Conservation (phyloP, 306 rosid species). For the Gillenia trifoliata region DNA sequence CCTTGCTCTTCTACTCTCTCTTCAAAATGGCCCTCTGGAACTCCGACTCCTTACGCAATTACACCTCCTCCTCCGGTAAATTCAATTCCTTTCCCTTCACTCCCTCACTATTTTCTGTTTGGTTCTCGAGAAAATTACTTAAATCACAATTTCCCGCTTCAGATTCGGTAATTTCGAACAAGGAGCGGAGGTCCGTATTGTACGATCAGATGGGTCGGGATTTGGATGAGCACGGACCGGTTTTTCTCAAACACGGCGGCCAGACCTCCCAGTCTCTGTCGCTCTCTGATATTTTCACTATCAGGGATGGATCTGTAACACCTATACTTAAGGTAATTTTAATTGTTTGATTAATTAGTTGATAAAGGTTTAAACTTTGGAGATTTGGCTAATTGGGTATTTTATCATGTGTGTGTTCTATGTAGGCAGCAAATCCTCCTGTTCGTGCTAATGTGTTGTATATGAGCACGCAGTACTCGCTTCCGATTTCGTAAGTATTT, state of each 20-base stretch:
- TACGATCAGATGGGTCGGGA: constrained; percentile 78
- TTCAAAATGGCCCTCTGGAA: constrained; percentile 54
- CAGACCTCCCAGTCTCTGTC: constrained; percentile 90
- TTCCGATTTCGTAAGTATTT: constrained; percentile 60
- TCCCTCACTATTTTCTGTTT: neutral
- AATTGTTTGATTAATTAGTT: neutral
- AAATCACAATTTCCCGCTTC: constrained; percentile 8
- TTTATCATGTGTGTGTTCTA: neutral
- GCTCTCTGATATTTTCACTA: constrained; percentile 71
- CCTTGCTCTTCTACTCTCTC: constrained; percentile 50
- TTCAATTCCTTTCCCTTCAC: neutral
- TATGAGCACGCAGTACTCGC: constrained; percentile 61
- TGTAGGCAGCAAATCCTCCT: constrained; percentile 87
- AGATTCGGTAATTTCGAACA: constrained; percentile 37
- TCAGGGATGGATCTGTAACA: constrained; percentile 67
- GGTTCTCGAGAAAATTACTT: neutral
- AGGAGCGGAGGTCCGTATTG: constrained; percentile 57
- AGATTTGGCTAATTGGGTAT: neutral
- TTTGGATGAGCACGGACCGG: constrained; percentile 74
- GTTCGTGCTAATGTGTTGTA: constrained; percentile 88
- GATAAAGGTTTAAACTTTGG: neutral
- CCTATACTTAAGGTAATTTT: constrained; percentile 65
- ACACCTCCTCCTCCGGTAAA: constrained; percentile 11
- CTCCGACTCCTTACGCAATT: constrained; percentile 20
- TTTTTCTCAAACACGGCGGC: constrained; percentile 76